phyloP scores from a whole-genome alignment of 2,329 filamentous ascomycete species.

The Tolypocladium tundrense region DNA sequence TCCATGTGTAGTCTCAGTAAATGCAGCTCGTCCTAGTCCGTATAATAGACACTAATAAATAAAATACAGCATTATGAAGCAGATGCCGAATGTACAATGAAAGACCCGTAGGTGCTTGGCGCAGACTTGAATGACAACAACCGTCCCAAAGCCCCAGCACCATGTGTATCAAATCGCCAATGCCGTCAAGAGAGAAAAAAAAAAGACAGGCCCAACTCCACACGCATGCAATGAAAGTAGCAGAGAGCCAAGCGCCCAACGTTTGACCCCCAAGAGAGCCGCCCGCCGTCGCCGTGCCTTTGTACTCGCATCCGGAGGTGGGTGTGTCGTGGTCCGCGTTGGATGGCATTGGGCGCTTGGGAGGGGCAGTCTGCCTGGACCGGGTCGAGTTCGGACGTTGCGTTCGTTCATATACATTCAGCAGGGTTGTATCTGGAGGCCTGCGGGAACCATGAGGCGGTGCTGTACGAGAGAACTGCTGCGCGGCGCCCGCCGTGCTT shows the following conservation, averaged over 20 bases:
- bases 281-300: neutral
- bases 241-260: neutral
- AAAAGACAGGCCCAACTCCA: neutral
- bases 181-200: neutral
- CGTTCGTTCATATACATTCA: conserved; percentile 18
- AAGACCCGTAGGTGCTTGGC: conserved; percentile 11
- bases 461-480: neutral
- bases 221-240: conserved; percentile 3
- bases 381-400: conserved; percentile 10
- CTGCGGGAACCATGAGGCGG: neutral
- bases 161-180: neutral
- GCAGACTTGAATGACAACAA: conserved; percentile 13
- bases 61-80: conserved; percentile 35
- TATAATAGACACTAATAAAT: conserved; percentile 31
- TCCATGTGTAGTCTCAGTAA: neutral
- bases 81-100: conserved; percentile 24
- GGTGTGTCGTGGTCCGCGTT: neutral
- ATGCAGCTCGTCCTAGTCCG: neutral
- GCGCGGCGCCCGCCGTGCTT: neutral
- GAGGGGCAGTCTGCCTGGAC: conserved; percentile 6
- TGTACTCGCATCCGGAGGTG: neutral
- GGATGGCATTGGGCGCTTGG: neutral
- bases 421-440: conserved; percentile 3
- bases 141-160: conserved; percentile 2
- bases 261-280: neutral